Evolutionary conservation across 192 early-diverging fungal genomes (phyloP), one percentile per base, ranked within the genome.

Genomic region (Backusella parvicylindrica): DNA sequence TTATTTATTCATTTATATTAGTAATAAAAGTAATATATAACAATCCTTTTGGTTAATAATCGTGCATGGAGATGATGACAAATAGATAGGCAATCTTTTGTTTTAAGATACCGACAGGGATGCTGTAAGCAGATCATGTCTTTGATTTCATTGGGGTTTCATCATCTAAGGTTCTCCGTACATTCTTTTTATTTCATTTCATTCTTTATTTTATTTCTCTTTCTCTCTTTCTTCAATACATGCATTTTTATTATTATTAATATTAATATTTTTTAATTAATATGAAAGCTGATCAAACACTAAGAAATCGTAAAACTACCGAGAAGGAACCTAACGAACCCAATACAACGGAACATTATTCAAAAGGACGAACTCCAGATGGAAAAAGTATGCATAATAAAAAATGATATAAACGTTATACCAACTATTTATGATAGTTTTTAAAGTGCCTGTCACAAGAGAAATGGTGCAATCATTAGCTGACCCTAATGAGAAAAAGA

Each of bases 391-490:
- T 63, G n/a, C 38, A 37, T 53, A 7, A 60, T 16, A 47, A 49
- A 21, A 4, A 49, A 18, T 26, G 3, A 23, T n/a, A 16, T 32
- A 18, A 26, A 26, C 64, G 12, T 15, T 80, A 33, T 63, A 70
- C 49, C 16, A 32, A 47, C 18, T 47, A 67, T 32, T 71, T 23
- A n/a, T 11, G 2, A 23, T 72, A 92, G 90, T 86, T 33, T 92
- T 92, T 68, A 78, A 80, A 13, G 92, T 95, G 3, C 93, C 94
- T 30, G 76, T 82, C 40, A 92, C 92, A 18, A 84, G 84, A 65
- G 89, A 94, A 69, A 90, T 95, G 87, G 64, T 95, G 77, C 85
- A 86, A 36, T 87, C 92, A 21, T 85, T 95, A 67, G 90, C 92
- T 78, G 89, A 90, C 74, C 89, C 88, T 28, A 66, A 84, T 67